A percentile compares a stretch with the other conserved stretches of the same genome.
phyloP scores from a whole-genome alignment of 2,329 filamentous ascomycete genomes.

The Celoporthe dispersa region DNA sequence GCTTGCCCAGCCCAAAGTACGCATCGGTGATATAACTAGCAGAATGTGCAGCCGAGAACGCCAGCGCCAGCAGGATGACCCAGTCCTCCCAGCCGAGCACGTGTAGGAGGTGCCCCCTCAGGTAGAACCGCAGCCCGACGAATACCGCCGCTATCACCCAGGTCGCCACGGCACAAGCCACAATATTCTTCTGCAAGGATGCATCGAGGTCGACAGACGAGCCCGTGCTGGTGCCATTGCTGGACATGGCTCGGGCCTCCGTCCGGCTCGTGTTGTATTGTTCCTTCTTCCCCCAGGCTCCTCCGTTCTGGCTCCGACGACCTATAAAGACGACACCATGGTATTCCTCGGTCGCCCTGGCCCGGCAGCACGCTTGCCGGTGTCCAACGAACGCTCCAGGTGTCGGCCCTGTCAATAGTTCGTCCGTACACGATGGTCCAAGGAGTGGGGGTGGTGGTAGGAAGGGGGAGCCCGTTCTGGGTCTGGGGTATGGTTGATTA shows the following conservation, averaged over 20 bases:
- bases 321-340: conserved; percentile 19
- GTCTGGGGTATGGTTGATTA: conserved; percentile 6
- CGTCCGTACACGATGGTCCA: neutral
- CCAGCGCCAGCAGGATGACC: conserved; percentile 38
- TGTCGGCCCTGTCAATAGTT: conserved; percentile 2
- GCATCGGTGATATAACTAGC: conserved; percentile 20
- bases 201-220: conserved; percentile 16
- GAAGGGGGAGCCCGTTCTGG: neutral
- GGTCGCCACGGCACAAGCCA: conserved; percentile 26
- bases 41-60: conserved; percentile 29
- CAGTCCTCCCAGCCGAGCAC: conserved; percentile 42
- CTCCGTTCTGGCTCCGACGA: conserved; percentile 6
- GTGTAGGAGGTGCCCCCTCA: conserved; percentile 38
- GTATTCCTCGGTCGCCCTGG: conserved; percentile 3
- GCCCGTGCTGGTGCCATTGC: conserved; percentile 20
- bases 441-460: neutral
- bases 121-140: conserved; percentile 39
- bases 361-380: conserved; percentile 1
- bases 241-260: conserved; percentile 22
- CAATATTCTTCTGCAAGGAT: conserved; percentile 23
- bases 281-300: conserved; percentile 4
- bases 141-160: conserved; percentile 36
- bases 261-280: conserved; percentile 4
- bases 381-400: neutral
- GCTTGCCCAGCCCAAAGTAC: conserved; percentile 19